A percentile compares a stretch with the other conserved stretches of the same genome.
Evolutionary conservation across 805 yeast genomes (phyloP).

Genomic region (Jamesozyma gamospora): DNA sequence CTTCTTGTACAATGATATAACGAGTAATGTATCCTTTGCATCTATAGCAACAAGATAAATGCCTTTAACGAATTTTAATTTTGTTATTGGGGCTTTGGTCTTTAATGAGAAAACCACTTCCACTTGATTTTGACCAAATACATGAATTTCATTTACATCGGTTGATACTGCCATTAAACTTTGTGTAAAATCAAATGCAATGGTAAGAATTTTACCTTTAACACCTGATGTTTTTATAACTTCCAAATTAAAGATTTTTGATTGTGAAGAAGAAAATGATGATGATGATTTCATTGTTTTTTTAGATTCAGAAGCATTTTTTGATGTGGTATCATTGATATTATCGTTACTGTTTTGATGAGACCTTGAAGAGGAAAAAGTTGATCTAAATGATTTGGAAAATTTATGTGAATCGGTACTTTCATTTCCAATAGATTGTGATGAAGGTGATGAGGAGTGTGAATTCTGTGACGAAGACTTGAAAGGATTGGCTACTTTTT

Average conservation of each 20-base stretch:
- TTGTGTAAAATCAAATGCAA: conserved; percentile 84
- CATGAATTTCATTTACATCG: conserved; percentile 55
- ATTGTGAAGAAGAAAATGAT: conserved; percentile 6
- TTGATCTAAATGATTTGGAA: not conserved
- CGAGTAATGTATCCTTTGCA: conserved; percentile 46
- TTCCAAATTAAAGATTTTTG: conserved; percentile 25
- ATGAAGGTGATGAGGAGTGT: not conserved
- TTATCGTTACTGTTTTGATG: not conserved
- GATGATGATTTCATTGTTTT: conserved; percentile 19
- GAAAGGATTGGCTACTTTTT: conserved; percentile 28
- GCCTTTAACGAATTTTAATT: conserved; percentile 65
- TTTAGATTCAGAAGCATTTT: conserved; percentile 23
- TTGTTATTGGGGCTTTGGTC: conserved; percentile 40
- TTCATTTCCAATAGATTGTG: not conserved
- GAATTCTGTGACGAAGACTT: conserved; percentile 12
- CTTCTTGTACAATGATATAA: conserved; percentile 61
- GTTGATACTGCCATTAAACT: conserved; percentile 77
- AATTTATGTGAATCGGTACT: not conserved
- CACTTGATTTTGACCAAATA: conserved; percentile 78
- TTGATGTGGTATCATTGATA: conserved; percentile 1
- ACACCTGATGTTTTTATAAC: conserved; percentile 43
- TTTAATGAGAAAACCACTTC: conserved; percentile 52
- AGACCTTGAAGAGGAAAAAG: not conserved
- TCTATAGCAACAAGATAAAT: conserved; percentile 71
- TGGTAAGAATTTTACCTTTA: conserved; percentile 51